These are phyloP conservation scores for Dalbergia oliveri DNA, from an alignment of 306 rosid species.

Conservation along the genomic window DNA sequence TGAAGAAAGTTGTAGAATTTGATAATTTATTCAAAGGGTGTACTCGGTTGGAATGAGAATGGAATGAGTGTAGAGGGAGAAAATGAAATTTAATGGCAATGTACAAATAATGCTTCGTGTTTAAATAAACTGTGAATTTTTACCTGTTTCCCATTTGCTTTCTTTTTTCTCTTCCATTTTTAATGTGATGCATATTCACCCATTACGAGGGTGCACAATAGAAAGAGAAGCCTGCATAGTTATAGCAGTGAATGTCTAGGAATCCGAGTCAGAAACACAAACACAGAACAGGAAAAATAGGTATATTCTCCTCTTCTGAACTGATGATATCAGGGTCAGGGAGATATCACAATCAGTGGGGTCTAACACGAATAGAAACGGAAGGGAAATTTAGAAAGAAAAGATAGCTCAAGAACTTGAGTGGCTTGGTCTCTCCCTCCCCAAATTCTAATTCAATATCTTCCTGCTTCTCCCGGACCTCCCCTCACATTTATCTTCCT, in stretches of 20 bases:
- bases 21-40: not conserved
- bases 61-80: not conserved
- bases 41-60: slow-evolving; percentile 7
- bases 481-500: too few relatives aligned
- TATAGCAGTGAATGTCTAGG: too few relatives aligned
- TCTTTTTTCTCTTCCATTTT: not conserved
- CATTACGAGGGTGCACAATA: not conserved
- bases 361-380: not conserved
- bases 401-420: not conserved
- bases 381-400: not conserved
- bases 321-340: too few relatives aligned
- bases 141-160: not conserved
- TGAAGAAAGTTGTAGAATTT: slow-evolving; percentile 11
- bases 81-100: slow-evolving; percentile 3
- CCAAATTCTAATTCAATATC: too few relatives aligned
- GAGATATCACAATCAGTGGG: not conserved
- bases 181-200: not conserved
- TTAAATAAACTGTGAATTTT: slow-evolving; percentile 20
- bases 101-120: slow-evolving; percentile 5
- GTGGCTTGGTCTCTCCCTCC: not conserved
- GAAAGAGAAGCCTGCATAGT: too few relatives aligned
- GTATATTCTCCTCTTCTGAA: too few relatives aligned
- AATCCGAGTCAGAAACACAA: not conserved
- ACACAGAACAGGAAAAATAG: not conserved
- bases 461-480: too few relatives aligned